Percentiles rank a stretch among this genome's conserved stretches.
Evolutionary conservation across 2,329 filamentous ascomycete species (phyloP).

Genomic region (Ophiostoma sp.): DNA sequence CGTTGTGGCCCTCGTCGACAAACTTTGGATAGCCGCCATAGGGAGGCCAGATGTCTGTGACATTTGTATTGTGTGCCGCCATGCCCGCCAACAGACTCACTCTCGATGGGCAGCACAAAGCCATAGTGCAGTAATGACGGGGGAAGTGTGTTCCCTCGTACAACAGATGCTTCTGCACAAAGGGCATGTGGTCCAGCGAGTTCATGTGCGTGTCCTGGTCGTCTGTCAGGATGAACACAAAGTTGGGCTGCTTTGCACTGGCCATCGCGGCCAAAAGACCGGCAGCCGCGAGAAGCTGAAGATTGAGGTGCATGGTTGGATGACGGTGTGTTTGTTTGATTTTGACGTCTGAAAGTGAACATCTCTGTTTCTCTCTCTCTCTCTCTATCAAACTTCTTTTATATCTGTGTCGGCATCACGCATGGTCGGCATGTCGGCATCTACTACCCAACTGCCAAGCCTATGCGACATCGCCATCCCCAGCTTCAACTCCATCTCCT

Average conservation of each 20-base stretch:
- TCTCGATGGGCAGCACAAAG: slow-evolving; percentile 67
- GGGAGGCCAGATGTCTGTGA: slow-evolving; percentile 58
- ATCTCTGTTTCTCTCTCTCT: no score
- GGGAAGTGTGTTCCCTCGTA: slow-evolving; percentile 60
- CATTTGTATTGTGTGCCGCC: slow-evolving; percentile 69
- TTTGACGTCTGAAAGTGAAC: no score
- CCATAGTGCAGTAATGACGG: slow-evolving; percentile 65
- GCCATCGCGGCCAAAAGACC: not conserved
- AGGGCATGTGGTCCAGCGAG: slow-evolving; percentile 59
- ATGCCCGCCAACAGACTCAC: slow-evolving; percentile 66
- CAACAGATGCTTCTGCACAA: slow-evolving; percentile 45
- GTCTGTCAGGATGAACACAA: slow-evolving; percentile 60
- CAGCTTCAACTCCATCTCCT: no score
- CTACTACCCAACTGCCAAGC: no score
- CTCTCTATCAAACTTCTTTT: no score
- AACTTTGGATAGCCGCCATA: slow-evolving; percentile 68
- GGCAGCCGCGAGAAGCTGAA: not conserved
- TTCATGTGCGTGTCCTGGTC: slow-evolving; percentile 64
- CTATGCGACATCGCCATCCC: no score
- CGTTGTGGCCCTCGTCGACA: slow-evolving; percentile 62
- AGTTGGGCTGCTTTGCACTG: slow-evolving; percentile 25
- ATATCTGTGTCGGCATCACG: no score
- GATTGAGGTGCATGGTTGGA: no score
- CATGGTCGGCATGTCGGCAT: no score
- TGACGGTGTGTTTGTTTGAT: no score